Evolutionary conservation across 1,139 yeast genomes (phyloP), one percentile per base, ranked within the genome.

Genomic region (Lodderomyces oxycetoniae): DNA sequence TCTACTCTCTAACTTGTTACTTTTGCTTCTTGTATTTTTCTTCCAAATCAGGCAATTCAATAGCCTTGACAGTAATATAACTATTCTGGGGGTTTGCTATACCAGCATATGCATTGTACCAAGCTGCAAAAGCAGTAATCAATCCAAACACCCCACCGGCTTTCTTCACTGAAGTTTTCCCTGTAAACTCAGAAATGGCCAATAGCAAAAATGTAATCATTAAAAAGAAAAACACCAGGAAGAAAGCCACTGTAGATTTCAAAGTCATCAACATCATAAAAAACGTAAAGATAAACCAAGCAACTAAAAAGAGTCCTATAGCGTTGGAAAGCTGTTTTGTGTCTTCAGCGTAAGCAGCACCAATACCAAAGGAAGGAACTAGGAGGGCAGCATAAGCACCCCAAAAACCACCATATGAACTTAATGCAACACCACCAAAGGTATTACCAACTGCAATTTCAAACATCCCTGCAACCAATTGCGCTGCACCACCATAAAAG

Each of bases 51-150:
- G 71, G 70, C 42, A 68, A 59, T 4, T 51, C 67, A 40, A 75
- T 46, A 10, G 82, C 78, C 50, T 66, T 70, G 33, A 79, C 69
- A 19, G 72, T 62, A 37, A 85, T 39, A 58, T 82, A 85, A 25
- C 86, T 67, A 62, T 82, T 87, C 57, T 75, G 83, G 49, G 60
- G 62, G 45, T 73, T 83, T 33, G 93, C 85, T 36, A 87, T 58
- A 77, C 95, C 95, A n/a, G 95, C 93, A 48, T 76, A 84, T 5
- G 95, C 95, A 55, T 85, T 84, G 55, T 86, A 87, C 89, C 91
- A 87, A 10, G 94, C 94, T 35, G 76, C 56, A 47, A 83, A 75
- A 1, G 95, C 85, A 26, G 89, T 79, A 24, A 86, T 56, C n/a
- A 87, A 53, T 27, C 95, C 96, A 40, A 83, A 62, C 20, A 80